Conservation (phyloP, 306 rosid species). For the Rosa lucieae region DNA sequence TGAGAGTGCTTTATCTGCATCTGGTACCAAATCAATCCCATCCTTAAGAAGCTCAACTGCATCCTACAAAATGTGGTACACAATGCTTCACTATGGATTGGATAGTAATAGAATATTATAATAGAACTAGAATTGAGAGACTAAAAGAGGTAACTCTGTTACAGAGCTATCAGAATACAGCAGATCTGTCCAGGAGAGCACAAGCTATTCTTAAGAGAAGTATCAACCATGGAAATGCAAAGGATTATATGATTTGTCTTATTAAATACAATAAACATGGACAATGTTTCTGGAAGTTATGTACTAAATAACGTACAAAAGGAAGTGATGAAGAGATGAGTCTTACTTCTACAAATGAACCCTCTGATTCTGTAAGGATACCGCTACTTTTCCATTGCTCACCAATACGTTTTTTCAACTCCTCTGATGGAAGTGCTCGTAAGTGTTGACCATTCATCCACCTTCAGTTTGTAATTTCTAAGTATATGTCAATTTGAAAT, state of each 20-base stretch:
- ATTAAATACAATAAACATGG: not conserved
- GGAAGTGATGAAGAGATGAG: conserved; percentile 8
- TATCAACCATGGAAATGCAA: conserved; percentile 12
- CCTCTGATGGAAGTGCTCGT: conserved; percentile 67
- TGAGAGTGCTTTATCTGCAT: conserved; percentile 70
- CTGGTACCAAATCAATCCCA: conserved; percentile 79
- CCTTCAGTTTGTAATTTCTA: conserved; percentile 37
- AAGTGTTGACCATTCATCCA: conserved; percentile 99
- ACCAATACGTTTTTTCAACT: conserved; percentile 65
- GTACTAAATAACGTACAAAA: not conserved
- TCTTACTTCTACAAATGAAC: conserved; percentile 77
- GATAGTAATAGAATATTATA: not conserved
- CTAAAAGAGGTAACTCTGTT: not conserved
- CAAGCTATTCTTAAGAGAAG: not conserved
- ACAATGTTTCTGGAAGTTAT: not conserved
- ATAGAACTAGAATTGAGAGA: not conserved
- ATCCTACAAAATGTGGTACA: conserved; percentile 47
- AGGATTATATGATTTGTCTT: not conserved
- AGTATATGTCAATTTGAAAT: conserved; percentile 5
- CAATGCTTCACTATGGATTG: conserved; percentile 7
- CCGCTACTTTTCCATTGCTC: conserved; percentile 72
- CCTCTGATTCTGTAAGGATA: conserved; percentile 54
- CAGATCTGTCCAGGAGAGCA: not conserved
- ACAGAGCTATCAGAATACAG: not conserved
- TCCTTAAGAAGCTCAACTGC: conserved; percentile 78